A percentile compares a stretch with the other conserved stretches of the same genome.
Evolutionary conservation across 2,329 filamentous ascomycete species (phyloP).

Genomic region (Aureobasidium sp.): DNA sequence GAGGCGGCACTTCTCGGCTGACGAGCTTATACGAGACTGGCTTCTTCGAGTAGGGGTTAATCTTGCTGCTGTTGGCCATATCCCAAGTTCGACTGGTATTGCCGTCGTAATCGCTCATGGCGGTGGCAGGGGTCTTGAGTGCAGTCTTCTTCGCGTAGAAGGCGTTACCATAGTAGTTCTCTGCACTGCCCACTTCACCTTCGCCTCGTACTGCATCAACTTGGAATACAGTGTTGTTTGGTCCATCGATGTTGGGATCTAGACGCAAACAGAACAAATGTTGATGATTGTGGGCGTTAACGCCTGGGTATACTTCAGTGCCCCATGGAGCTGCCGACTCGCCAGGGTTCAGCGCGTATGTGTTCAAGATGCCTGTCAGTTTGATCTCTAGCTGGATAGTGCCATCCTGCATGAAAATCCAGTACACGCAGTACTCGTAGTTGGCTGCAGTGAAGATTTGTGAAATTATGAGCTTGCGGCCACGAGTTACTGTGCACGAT

Average conservation of each 20-base stretch:
- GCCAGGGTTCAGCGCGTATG: conserved; percentile 72
- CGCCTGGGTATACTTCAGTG: conserved; percentile 80
- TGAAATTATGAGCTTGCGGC: conserved; percentile 75
- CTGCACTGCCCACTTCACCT: conserved; percentile 65
- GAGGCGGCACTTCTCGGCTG: conserved; percentile 67
- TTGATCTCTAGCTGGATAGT: conserved; percentile 86
- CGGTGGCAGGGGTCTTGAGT: conserved; percentile 58
- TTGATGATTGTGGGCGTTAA: conserved; percentile 85
- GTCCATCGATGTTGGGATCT: conserved; percentile 79
- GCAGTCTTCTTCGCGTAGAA: conserved; percentile 81
- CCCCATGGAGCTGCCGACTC: conserved; percentile 81
- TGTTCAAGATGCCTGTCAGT: conserved; percentile 87
- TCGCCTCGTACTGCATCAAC: conserved; percentile 64
- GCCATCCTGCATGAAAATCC: conserved; percentile 88
- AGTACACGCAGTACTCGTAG: conserved; percentile 85
- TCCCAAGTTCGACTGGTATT: conserved; percentile 78
- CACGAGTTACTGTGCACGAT: conserved; percentile 75
- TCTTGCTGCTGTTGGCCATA: conserved; percentile 71
- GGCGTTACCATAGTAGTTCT: conserved; percentile 84
- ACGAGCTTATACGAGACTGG: conserved; percentile 83
- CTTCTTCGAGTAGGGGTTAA: conserved; percentile 82
- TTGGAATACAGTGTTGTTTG: conserved; percentile 65
- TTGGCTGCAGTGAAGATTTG: conserved; percentile 94
- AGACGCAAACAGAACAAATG: conserved; percentile 88
- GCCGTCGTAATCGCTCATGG: conserved; percentile 73